Percentiles rank a stretch among this genome's conserved stretches.
Conservation (phyloP, 1,139 yeast genomes). For the Scheffersomyces cryptocercus region DNA sequence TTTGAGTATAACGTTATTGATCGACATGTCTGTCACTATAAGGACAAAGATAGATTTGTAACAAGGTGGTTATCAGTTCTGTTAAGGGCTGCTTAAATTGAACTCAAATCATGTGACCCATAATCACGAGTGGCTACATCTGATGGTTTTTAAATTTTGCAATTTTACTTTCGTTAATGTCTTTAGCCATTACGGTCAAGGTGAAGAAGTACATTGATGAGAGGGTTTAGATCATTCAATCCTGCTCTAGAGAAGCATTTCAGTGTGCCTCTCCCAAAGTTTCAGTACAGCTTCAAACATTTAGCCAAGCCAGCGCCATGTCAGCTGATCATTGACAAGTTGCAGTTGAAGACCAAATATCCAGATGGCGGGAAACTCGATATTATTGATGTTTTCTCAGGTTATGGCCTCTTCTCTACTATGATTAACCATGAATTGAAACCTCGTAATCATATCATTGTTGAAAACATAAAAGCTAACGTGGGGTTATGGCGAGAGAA, state of each 20-base stretch:
- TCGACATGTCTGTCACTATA: slow-evolving; percentile 24
- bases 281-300: slow-evolving; percentile 24
- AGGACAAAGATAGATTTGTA: too few species aligned
- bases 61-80: too few species aligned
- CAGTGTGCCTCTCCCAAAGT: slow-evolving; percentile 18
- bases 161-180: too few species aligned
- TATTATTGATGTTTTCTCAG: slow-evolving; percentile 67
- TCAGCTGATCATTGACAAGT: slow-evolving; percentile 43
- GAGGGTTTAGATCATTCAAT: slow-evolving; percentile 26
- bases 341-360: slow-evolving; percentile 43
- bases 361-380: slow-evolving; percentile 46
- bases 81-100: too few species aligned
- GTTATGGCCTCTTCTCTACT: slow-evolving; percentile 52
- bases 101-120: not conserved
- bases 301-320: slow-evolving; percentile 26
- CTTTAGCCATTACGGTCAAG: too few species aligned
- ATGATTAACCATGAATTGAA: slow-evolving; percentile 56
- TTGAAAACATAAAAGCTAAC: slow-evolving; percentile 52
- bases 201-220: too few species aligned
- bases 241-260: slow-evolving; percentile 26
- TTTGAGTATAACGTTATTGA: slow-evolving; percentile 30
- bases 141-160: not conserved
- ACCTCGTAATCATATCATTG: slow-evolving; percentile 61
- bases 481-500: slow-evolving; percentile 27
- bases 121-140: slow-evolving; percentile 17